These are phyloP conservation scores for Amorphotheca resinae DNA, from an alignment of 495 filamentous ascomycete genomes.

Conservation along the genomic window DNA sequence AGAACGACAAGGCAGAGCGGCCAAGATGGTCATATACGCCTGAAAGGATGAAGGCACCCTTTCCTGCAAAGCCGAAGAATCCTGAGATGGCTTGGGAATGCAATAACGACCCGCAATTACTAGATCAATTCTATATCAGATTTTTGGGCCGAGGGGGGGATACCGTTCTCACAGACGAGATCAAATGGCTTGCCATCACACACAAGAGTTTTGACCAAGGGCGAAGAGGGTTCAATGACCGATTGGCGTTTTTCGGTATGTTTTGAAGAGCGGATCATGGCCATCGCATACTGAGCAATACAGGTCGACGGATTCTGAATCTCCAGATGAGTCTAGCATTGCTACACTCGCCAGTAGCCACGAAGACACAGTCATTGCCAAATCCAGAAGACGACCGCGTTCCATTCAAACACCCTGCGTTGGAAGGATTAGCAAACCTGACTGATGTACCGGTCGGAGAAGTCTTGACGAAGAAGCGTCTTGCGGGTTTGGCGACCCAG, in stretches of 20 bases:
- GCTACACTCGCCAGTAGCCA: slow-evolving; percentile 35
- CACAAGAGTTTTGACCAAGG: slow-evolving; percentile 99
- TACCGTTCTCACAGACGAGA: slow-evolving; percentile 67
- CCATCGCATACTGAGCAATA: slow-evolving; percentile 10
- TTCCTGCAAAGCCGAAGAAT: slow-evolving; percentile 39
- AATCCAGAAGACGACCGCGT: slow-evolving; percentile 42
- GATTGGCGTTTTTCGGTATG: slow-evolving; percentile 81
- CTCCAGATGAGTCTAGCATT: slow-evolving; percentile 66
- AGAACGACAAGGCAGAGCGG: slow-evolving; percentile 29
- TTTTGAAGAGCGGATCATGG: neutral
- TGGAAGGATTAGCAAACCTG: slow-evolving; percentile 61
- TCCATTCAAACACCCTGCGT: slow-evolving; percentile 61
- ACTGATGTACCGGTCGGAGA: slow-evolving; percentile 39
- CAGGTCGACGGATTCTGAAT: slow-evolving; percentile 71
- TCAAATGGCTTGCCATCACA: slow-evolving; percentile 94
- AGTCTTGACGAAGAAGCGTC: slow-evolving; percentile 41
- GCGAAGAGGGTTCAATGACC: slow-evolving; percentile 84
- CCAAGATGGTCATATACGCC: slow-evolving; percentile 83
- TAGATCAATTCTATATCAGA: slow-evolving; percentile 63
- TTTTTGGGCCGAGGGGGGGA: slow-evolving; percentile 60
- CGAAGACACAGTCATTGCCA: slow-evolving; percentile 14
- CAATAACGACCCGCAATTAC: slow-evolving; percentile 57
- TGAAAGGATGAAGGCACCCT: slow-evolving; percentile 60
- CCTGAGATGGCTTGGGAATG: slow-evolving; percentile 41
- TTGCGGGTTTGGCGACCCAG: slow-evolving; percentile 52